Percentiles rank a stretch among this genome's conserved stretches.
Conservation (phyloP, 768 basidiomycete genomes). For the Boletus rubescentipes region DNA sequence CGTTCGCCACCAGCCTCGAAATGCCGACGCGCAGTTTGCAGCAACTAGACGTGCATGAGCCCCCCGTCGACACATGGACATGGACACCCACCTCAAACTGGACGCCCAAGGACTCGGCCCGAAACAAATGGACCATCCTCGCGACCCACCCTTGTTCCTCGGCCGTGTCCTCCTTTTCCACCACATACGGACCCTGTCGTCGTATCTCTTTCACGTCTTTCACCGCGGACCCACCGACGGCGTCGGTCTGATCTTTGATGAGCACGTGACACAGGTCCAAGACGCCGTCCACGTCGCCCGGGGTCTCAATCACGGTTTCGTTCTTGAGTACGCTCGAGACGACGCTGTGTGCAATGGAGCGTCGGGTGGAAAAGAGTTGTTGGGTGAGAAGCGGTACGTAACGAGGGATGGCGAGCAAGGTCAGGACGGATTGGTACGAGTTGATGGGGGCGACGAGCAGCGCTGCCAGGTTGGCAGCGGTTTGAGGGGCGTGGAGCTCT, state of each 20-base stretch:
- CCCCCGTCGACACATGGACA: no score
- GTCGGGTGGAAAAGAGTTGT: slow-evolving; percentile 88
- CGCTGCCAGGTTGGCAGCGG: slow-evolving; percentile 85
- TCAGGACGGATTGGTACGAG: slow-evolving; percentile 94
- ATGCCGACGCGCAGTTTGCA: slow-evolving; percentile 88
- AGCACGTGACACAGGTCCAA: slow-evolving; percentile 91
- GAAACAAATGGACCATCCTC: slow-evolving; percentile 95
- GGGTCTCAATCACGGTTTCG: slow-evolving; percentile 90
- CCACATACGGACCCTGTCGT: slow-evolving; percentile 56
- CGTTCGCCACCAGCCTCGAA: slow-evolving; percentile 92
- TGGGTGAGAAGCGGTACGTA: slow-evolving; percentile 80
- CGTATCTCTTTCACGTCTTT: slow-evolving; percentile 44
- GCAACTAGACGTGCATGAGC: slow-evolving; percentile 49
- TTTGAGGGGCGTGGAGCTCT: slow-evolving; percentile 85
- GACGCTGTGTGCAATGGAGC: slow-evolving; percentile 92
- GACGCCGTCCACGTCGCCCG: slow-evolving; percentile 93
- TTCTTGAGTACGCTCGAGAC: slow-evolving; percentile 95
- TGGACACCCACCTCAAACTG: slow-evolving; percentile 76
- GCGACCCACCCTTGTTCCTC: slow-evolving; percentile 99
- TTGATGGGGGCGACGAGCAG: slow-evolving; percentile 93
- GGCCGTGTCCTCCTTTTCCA: slow-evolving; percentile 87
- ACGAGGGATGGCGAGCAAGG: slow-evolving; percentile 91
- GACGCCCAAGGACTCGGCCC: slow-evolving; percentile 78
- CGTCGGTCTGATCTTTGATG: slow-evolving; percentile 80
- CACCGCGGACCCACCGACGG: slow-evolving; percentile 32